Evolutionary conservation across 2,329 filamentous ascomycete species (phyloP), one percentile per base, ranked within the genome.

Genomic region (Neofusicoccum kwambonambiense): DNA sequence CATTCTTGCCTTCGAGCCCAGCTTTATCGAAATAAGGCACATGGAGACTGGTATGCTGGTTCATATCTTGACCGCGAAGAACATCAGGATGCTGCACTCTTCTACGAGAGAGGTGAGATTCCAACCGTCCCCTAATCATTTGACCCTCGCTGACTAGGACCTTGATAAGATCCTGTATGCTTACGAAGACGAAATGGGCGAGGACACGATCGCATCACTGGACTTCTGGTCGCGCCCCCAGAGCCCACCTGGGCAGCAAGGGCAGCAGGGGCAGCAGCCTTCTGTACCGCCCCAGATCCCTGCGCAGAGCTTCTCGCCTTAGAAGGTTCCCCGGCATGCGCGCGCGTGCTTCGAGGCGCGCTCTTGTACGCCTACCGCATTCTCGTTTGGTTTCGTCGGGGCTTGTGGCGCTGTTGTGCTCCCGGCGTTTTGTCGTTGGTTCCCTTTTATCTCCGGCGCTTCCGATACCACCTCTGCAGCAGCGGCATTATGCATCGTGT

Each of bases 21-120:
- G 95, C 74, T 99, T 99, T 74, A 96, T 99, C 71, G 95, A 99
- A 80, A 90, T 99, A 71, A 86, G 95, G 69, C 92, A 97, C 75
- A 94, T 97, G 76, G 95, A 99, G 78, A 97, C 90, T 60, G 92
- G 93, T 69, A 91, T 92, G 66, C 76, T 90, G 75, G 93, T 98
- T 68, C 93, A 97, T 76, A 97, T 99, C 72, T 90, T 98, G 76
- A 96, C 93, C 65, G 93, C 93, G 74, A 96, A 92, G 84, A 97
- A 96, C 74, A 96, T 97, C 73, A 88, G 95, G 73, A 97, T 98
- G 93, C 84, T 99, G 70, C 95, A 99, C 80, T 94, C 93, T 76
- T 97, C 92, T 73, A 97, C 94, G 66, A 89, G 96, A 82, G 95
- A 99, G 89, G 95, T 97, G 82, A 80, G 86, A 77, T 65, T 63